phyloP scores from a whole-genome alignment of 768 basidiomycete species.

The Amanita exitialis region DNA sequence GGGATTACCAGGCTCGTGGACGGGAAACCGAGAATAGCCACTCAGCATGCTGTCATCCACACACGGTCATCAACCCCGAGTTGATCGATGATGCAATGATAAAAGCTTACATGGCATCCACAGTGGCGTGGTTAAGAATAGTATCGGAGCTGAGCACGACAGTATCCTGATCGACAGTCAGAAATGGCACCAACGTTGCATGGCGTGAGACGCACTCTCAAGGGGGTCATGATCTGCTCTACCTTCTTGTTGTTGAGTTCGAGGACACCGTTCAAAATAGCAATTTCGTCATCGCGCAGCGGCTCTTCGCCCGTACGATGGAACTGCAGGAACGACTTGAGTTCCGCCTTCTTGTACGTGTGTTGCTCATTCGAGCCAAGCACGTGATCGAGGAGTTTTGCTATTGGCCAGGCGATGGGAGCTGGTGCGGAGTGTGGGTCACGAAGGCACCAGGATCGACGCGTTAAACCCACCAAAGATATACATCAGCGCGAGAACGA shows the following conservation, averaged over 20 bases:
- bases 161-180: conserved; percentile 47
- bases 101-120: conserved; percentile 57
- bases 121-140: conserved; percentile 65
- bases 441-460: neutral
- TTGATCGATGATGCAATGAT: neutral
- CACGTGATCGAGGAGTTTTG: conserved; percentile 71
- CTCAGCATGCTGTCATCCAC: conserved; percentile 39
- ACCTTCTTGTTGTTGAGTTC: conserved; percentile 73
- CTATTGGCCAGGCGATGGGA: conserved; percentile 76
- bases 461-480: conserved; percentile 26
- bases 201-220: conserved; percentile 38
- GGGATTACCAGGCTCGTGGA: conserved; percentile 65
- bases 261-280: conserved; percentile 70
- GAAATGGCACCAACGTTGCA: conserved; percentile 11
- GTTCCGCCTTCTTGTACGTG: conserved; percentile 77
- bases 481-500: conserved; percentile 69
- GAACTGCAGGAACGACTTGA: conserved; percentile 73
- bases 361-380: conserved; percentile 66
- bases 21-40: conserved; percentile 89
- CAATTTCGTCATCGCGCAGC: conserved; percentile 72
- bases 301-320: conserved; percentile 72
- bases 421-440: conserved; percentile 23
- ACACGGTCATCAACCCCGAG: neutral
- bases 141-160: conserved; percentile 72
- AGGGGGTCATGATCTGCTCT: conserved; percentile 74